Evolutionary conservation across 2,329 filamentous ascomycete genomes (phyloP).

Genomic region (Trichoderma endophyticum): DNA sequence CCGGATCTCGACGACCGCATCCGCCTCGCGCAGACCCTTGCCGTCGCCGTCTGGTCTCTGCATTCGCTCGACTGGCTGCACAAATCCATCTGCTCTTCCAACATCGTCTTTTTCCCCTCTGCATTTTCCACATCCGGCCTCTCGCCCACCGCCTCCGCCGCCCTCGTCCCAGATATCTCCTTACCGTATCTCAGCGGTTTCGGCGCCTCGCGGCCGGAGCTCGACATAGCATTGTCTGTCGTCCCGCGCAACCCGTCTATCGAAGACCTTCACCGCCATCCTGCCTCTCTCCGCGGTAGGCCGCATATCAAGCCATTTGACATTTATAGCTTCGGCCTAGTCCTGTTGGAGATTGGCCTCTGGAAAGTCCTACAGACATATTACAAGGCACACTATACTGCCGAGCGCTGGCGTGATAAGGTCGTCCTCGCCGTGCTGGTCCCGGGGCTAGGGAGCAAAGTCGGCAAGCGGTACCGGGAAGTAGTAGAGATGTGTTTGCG

Average conservation of each 20-base stretch:
- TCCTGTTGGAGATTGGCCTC: constrained; percentile 50
- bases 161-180: constrained; percentile 39
- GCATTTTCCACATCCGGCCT: constrained; percentile 34
- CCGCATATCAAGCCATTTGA: constrained; percentile 50
- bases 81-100: constrained; percentile 53
- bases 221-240: constrained; percentile 48
- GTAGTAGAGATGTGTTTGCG: constrained; percentile 42
- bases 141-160: constrained; percentile 35
- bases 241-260: constrained; percentile 42
- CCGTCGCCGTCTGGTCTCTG: constrained; percentile 46
- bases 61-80: constrained; percentile 55
- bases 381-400: constrained; percentile 41
- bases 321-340: constrained; percentile 50
- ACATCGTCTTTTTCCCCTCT: constrained; percentile 53
- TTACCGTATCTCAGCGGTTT: constrained; percentile 51
- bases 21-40: constrained; percentile 40
- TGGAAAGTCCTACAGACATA: constrained; percentile 44
- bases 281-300: constrained; percentile 38
- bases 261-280: constrained; percentile 47
- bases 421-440: constrained; percentile 41
- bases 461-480: constrained; percentile 38
- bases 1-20: constrained; percentile 45
- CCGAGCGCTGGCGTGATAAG: constrained; percentile 42
- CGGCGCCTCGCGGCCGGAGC: constrained; percentile 52
- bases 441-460: constrained; percentile 40